These are phyloP conservation scores for Emericellopsis cladophorae DNA, from an alignment of 2,329 filamentous ascomycete genomes.

Conservation along the genomic window DNA sequence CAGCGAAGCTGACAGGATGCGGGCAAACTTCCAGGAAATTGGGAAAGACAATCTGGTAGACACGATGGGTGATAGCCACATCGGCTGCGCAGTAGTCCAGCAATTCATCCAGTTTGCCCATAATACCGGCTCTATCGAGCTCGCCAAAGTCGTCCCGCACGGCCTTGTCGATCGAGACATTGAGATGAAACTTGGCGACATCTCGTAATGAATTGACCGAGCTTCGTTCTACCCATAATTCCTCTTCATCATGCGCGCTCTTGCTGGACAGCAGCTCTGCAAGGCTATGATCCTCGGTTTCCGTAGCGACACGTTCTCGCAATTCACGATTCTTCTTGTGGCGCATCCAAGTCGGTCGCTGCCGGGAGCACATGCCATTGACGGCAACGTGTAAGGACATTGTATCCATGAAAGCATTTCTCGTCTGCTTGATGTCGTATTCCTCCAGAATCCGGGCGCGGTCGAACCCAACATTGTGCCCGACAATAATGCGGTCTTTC, in stretches of 20 bases:
- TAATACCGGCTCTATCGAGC: slow-evolving; percentile 58
- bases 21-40: slow-evolving; percentile 83
- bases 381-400: slow-evolving; percentile 98
- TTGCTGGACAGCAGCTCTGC: slow-evolving; percentile 56
- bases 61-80: slow-evolving; percentile 80
- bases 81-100: slow-evolving; percentile 92
- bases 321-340: slow-evolving; percentile 83
- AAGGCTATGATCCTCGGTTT: slow-evolving; percentile 60
- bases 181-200: slow-evolving; percentile 91
- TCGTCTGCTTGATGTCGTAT: slow-evolving; percentile 70
- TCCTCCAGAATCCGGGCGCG: slow-evolving; percentile 80
- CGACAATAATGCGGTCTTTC: slow-evolving; percentile 66
- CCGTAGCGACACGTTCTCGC: slow-evolving; percentile 63
- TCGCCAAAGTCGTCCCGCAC: slow-evolving; percentile 77
- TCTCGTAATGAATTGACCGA: slow-evolving; percentile 92
- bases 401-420: slow-evolving; percentile 84
- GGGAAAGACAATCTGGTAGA: slow-evolving; percentile 90
- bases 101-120: slow-evolving; percentile 64
- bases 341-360: slow-evolving; percentile 94
- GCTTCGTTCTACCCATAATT: slow-evolving; percentile 89
- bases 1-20: slow-evolving; percentile 94
- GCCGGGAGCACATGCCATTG: slow-evolving; percentile 96
- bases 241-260: slow-evolving; percentile 74
- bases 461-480: slow-evolving; percentile 94
- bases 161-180: slow-evolving; percentile 83